Evolutionary conservation across 2,329 filamentous ascomycete species (phyloP).

Genomic region (Apiospora kogelbergensis): DNA sequence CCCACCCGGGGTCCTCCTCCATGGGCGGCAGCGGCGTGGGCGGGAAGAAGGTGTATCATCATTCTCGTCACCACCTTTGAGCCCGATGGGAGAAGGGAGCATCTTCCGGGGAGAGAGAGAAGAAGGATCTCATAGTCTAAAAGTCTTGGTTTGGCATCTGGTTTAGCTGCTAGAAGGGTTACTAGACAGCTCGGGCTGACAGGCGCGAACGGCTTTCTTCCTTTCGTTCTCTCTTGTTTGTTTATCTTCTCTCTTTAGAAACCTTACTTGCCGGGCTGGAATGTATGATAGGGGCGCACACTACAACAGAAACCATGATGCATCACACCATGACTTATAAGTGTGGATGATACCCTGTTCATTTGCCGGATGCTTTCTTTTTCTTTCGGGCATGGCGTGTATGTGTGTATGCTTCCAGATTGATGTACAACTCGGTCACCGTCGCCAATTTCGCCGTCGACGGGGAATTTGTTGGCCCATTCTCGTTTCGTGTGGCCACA

Average conservation of each 20-base stretch:
- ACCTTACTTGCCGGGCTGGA: neutral
- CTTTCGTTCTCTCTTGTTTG: neutral
- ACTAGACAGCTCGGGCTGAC: neutral
- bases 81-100: neutral
- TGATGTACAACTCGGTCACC: no score
- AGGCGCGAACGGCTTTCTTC: neutral
- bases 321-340: neutral
- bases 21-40: neutral
- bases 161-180: neutral
- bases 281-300: neutral
- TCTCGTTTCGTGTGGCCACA: no score
- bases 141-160: neutral
- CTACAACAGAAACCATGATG: no score
- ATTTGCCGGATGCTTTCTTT: no score
- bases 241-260: no score
- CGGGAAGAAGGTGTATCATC: slow-evolving; percentile 1
- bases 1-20: neutral
- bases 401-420: no score
- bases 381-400: neutral
- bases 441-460: no score
- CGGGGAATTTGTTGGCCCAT: no score
- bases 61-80: neutral
- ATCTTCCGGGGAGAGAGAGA: neutral
- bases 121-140: neutral
- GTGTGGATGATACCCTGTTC: neutral